phyloP scores from a whole-genome alignment of 2,329 filamentous ascomycete species.

The Bertia moriformis region DNA sequence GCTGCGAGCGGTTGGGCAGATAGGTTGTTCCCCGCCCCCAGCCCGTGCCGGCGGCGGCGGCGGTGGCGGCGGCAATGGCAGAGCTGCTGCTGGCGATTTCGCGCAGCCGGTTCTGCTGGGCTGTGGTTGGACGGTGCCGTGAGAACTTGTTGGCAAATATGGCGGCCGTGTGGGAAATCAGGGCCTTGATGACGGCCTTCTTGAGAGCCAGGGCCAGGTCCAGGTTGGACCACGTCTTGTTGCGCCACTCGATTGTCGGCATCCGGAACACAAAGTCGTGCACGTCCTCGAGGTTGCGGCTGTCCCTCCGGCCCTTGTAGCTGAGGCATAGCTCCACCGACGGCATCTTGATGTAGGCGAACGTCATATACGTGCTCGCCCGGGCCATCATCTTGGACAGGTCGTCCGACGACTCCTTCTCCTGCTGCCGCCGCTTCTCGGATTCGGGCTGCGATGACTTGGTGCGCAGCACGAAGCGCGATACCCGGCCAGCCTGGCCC shows the following conservation, averaged over 20 bases:
- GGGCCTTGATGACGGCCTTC: slow-evolving; percentile 80
- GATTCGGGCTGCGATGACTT: slow-evolving; percentile 13
- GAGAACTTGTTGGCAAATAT: slow-evolving; percentile 97
- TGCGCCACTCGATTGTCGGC: slow-evolving; percentile 86
- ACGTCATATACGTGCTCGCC: slow-evolving; percentile 92
- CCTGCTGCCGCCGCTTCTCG: slow-evolving; percentile 20
- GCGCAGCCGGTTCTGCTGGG: slow-evolving; percentile 62
- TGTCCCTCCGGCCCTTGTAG: slow-evolving; percentile 89
- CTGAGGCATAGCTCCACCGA: slow-evolving; percentile 89
- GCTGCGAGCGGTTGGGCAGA: no score
- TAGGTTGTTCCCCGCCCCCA: no score
- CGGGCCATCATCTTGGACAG: slow-evolving; percentile 91
- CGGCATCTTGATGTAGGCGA: slow-evolving; percentile 87
- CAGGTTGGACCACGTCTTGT: slow-evolving; percentile 98
- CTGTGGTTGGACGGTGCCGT: slow-evolving; percentile 68
- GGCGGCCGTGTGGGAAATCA: slow-evolving; percentile 88
- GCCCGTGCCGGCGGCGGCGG: no score
- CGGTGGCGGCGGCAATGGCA: slow-evolving; percentile 56
- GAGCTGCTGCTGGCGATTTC: slow-evolving; percentile 74
- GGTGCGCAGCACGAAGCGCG: slow-evolving; percentile 42
- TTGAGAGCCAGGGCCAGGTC: slow-evolving; percentile 86
- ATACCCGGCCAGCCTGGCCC: slow-evolving; percentile 31
- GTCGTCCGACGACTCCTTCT: slow-evolving; percentile 65
- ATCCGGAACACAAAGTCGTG: slow-evolving; percentile 95
- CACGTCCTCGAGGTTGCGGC: slow-evolving; percentile 91